Evolutionary conservation across 2,329 filamentous ascomycete species (phyloP), one percentile per base, ranked within the genome.

Genomic region (Colletotrichum sp.): DNA sequence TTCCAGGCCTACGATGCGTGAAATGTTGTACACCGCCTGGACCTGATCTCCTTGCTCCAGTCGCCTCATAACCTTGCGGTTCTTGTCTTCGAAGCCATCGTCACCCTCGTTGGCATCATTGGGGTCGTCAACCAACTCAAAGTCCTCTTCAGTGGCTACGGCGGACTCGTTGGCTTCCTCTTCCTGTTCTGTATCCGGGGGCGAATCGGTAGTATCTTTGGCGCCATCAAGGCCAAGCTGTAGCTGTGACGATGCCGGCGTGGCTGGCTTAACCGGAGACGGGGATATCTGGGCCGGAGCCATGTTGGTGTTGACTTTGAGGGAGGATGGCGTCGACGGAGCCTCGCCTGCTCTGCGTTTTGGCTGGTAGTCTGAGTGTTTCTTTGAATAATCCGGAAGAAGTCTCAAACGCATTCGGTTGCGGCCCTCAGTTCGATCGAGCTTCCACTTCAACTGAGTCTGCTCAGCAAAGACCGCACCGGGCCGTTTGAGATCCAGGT

Each of bases 41-140:
- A 99, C 96, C 72, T 96, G 92, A 81, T 99, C 97, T 7, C 96
- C 96, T 14, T 94, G 94, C 79, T 98, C 94, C 13, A 99, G 89
- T 78, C 95, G 96, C 68, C 97, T 92, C 95, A 99, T 98, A 60
- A 99, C 96, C 84, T 98, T 98, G 60, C 98, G 92, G 81, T 99
- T 99, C 87, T 98, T 99, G 84, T 99, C 98, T 84, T 99, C 98
- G 77, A 98, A 98, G 2, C 93, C 93, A 79, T 94, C 92, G 16
- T 93, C 91, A 2, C 86, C 89, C 61, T 97, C 95, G 30, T 95
- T 91, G 55, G 94, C 92, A 72, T 96, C 94, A 80, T 96, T 96
- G 0, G 96, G 96, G 77, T 98, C 96, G 76, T 99, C 96, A 8
- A 99, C 94, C 78, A 99, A 92, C 85, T 99, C 97, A 81, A 98